These are phyloP conservation scores for Linnemannia zychae DNA, from an alignment of 192 early-diverging fungal genomes.

Conservation along the genomic window DNA sequence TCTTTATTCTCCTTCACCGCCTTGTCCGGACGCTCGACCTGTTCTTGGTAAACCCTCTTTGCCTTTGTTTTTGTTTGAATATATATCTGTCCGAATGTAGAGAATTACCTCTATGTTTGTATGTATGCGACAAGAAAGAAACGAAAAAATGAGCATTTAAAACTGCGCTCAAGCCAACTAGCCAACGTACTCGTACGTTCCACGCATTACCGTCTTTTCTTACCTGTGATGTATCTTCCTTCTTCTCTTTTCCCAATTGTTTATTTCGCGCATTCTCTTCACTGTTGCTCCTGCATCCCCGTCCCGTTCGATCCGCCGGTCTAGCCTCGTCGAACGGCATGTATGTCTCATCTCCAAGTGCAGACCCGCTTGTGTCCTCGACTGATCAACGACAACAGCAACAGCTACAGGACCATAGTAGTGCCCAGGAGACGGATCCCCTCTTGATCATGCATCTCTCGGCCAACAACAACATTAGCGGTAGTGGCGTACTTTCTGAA, in stretches of 20 bases:
- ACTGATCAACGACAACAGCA: neutral
- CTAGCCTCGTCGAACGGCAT: neutral
- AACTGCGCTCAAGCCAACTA: conserved; percentile 1
- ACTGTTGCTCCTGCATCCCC: neutral
- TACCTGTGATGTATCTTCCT: neutral
- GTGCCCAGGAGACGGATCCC: neutral
- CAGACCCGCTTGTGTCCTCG: neutral
- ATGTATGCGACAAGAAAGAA: neutral
- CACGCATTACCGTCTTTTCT: neutral
- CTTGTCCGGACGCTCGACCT: neutral
- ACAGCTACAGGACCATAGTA: neutral
- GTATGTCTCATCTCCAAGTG: conserved; percentile 5
- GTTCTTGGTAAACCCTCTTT: neutral
- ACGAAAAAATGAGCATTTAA: neutral
- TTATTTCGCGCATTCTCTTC: neutral
- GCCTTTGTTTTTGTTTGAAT: neutral
- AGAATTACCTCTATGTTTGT: neutral
- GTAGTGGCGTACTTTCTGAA: neutral
- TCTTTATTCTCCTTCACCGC: neutral
- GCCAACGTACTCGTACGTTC: neutral
- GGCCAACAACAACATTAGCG: neutral
- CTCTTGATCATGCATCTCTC: neutral
- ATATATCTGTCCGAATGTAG: neutral
- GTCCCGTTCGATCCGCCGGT: neutral
- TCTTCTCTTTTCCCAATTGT: neutral